Evolutionary conservation across 345 rosid species (phyloP).

Genomic region (Ricinus communis): DNA sequence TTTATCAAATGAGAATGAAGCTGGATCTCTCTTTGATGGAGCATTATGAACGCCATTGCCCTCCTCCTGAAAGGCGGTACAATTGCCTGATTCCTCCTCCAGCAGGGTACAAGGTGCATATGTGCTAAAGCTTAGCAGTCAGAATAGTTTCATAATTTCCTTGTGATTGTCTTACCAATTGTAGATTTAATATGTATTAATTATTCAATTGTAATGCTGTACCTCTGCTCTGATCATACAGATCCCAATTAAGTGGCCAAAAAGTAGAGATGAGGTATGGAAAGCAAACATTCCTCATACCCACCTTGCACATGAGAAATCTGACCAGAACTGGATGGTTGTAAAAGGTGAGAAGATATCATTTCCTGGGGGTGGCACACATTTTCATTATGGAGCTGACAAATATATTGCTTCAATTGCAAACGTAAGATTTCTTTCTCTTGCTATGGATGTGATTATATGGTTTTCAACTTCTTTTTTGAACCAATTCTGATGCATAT

Average conservation of each 20-base stretch:
- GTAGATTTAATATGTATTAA: conserved; percentile 11
- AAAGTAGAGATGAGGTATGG: conserved; percentile 99
- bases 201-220: neutral
- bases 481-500: neutral
- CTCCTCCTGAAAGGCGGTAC: conserved; percentile 84
- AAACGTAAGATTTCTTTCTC: conserved; percentile 53
- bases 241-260: conserved; percentile 99
- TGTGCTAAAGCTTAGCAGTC: conserved; percentile 6
- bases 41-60: conserved; percentile 98
- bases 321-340: conserved; percentile 99
- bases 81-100: conserved; percentile 99
- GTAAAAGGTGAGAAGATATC: conserved; percentile 91
- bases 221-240: conserved; percentile 28
- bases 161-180: neutral
- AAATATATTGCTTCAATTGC: conserved; percentile 94
- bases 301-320: conserved; percentile 95
- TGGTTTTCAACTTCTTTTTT: conserved; percentile 5
- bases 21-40: conserved; percentile 92
- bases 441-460: neutral
- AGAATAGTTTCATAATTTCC: neutral
- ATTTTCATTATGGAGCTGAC: conserved; percentile 98
- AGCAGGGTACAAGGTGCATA: conserved; percentile 76
- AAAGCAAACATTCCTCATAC: conserved; percentile 98
- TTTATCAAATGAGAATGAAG: conserved; percentile 95
- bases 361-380: conserved; percentile 99